Percentiles rank a stretch among this genome's conserved stretches.
Conservation (phyloP, 495 filamentous ascomycete genomes). For the Neurospora tetrasperma region DNA sequence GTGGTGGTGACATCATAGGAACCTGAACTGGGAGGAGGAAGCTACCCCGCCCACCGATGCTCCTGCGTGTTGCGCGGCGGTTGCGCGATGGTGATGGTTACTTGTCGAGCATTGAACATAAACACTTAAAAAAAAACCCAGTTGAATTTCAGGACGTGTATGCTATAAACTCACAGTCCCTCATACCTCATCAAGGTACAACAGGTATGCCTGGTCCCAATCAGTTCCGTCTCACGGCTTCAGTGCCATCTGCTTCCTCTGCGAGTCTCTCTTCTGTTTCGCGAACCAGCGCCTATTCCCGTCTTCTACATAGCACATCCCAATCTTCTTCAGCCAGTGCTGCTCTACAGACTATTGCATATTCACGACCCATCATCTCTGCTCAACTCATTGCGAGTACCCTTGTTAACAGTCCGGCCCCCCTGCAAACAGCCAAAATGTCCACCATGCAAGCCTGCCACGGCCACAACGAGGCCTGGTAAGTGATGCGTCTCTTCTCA, state of each 20-base stretch:
- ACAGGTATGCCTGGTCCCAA: constrained; percentile 12
- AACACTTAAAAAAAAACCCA: not conserved
- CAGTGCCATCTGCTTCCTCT: constrained; percentile 1
- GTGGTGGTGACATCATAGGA: constrained; percentile 13
- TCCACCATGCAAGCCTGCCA: constrained; percentile 40
- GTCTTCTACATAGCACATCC: constrained; percentile 4
- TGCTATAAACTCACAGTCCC: not conserved
- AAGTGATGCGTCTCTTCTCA: not conserved
- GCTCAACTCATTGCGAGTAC: not conserved
- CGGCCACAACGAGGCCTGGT: constrained; percentile 47
- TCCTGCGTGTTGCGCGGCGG: not conserved
- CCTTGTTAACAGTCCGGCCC: not conserved
- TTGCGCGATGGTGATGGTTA: not conserved
- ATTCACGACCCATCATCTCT: not conserved
- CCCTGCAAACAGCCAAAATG: constrained; percentile 28
- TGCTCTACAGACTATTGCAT: not conserved
- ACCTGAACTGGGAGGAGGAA: not conserved
- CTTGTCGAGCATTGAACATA: not conserved
- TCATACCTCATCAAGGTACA: not conserved
- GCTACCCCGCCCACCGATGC: constrained; percentile 14
- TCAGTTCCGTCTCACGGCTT: constrained; percentile 11
- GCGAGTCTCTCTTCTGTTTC: not conserved
- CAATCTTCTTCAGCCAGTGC: not conserved
- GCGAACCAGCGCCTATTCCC: constrained; percentile 2
- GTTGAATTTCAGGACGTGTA: not conserved